These are phyloP conservation scores for Colletotrichum phormii DNA, from an alignment of 2,329 filamentous ascomycete genomes.

Conservation along the genomic window DNA sequence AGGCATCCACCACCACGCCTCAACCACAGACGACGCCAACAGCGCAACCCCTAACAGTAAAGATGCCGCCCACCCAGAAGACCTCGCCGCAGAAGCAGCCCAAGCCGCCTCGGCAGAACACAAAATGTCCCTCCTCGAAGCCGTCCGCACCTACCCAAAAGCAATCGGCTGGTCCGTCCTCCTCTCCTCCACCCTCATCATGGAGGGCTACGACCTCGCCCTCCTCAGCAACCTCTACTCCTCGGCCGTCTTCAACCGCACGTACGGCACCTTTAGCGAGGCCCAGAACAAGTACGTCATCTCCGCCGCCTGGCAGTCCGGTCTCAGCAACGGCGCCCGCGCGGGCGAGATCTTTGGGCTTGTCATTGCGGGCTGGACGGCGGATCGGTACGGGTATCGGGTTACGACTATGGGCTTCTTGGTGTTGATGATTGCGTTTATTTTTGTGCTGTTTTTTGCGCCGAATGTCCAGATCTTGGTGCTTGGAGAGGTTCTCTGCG, in stretches of 20 bases:
- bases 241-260: constrained; percentile 56
- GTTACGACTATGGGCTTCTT: constrained; percentile 61
- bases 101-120: constrained; percentile 54
- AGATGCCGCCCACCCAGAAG: constrained; percentile 34
- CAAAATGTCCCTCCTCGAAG: constrained; percentile 53
- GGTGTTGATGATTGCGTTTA: constrained; percentile 58
- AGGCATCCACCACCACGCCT: constrained; percentile 43
- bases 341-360: constrained; percentile 68
- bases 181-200: constrained; percentile 59
- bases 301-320: constrained; percentile 68
- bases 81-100: constrained; percentile 52
- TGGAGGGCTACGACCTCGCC: constrained; percentile 65
- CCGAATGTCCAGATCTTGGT: constrained; percentile 58
- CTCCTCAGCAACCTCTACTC: constrained; percentile 62
- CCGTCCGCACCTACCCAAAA: constrained; percentile 57
- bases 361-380: constrained; percentile 62
- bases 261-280: constrained; percentile 54
- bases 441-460: constrained; percentile 67
- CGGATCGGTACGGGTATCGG: constrained; percentile 63
- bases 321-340: constrained; percentile 63
- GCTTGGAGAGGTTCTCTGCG: constrained; percentile 60
- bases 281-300: constrained; percentile 56
- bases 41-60: not conserved
- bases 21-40: constrained; percentile 29
- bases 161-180: constrained; percentile 61